Conservation (phyloP, 2,329 filamentous ascomycete genomes). For the Alternaria consortialis region DNA sequence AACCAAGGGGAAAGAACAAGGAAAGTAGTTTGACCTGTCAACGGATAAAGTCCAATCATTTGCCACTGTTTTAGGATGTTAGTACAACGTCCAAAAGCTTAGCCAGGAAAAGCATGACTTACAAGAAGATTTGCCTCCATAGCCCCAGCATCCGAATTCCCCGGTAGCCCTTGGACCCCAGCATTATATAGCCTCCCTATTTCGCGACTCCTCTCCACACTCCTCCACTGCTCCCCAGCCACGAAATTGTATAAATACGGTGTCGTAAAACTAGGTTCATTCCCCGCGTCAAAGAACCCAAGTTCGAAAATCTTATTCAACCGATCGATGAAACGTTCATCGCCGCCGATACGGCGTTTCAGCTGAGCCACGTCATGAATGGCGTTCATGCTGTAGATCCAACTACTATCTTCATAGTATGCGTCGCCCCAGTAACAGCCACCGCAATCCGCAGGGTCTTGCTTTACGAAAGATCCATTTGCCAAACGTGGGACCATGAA, state of each 20-base stretch:
- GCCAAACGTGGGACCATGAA: conserved; percentile 71
- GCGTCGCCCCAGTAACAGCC: conserved; percentile 73
- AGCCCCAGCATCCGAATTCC: conserved; percentile 75
- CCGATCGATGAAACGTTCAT: conserved; percentile 63
- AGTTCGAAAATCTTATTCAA: conserved; percentile 68
- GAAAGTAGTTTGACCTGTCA: conserved; percentile 74
- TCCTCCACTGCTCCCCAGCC: conserved; percentile 66
- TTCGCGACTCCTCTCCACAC: conserved; percentile 66
- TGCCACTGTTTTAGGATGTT: conserved; percentile 35
- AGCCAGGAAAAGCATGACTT: conserved; percentile 3
- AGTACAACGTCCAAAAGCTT: neutral
- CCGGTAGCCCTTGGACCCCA: conserved; percentile 67
- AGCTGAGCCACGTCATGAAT: conserved; percentile 70
- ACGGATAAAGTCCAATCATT: conserved; percentile 46
- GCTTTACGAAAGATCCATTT: conserved; percentile 59
- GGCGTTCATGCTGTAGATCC: conserved; percentile 74
- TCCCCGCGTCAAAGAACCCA: conserved; percentile 70
- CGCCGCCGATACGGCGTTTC: conserved; percentile 65
- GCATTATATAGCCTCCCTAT: conserved; percentile 67
- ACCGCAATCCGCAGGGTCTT: conserved; percentile 63
- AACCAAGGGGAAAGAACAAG: conserved; percentile 62
- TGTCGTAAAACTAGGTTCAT: conserved; percentile 72
- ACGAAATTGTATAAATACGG: conserved; percentile 75
- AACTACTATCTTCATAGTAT: conserved; percentile 69
- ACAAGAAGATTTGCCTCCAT: conserved; percentile 72